phyloP scores from a whole-genome alignment of 2,329 filamentous ascomycete species.

The Colletotrichum caudatum region DNA sequence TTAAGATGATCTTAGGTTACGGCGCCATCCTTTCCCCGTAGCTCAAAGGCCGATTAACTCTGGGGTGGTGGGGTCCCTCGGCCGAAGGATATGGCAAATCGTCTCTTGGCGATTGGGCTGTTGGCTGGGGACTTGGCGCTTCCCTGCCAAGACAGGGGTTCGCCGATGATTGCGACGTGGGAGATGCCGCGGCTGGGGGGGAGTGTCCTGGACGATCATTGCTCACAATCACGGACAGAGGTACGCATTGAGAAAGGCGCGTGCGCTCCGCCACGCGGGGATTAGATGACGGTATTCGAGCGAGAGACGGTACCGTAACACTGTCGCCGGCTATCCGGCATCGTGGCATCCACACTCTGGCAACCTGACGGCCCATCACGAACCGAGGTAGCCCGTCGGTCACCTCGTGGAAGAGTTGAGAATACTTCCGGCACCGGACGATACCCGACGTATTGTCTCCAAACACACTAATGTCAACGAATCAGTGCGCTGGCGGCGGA shows the following conservation, averaged over 20 bases:
- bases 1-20: slow-evolving; percentile 10
- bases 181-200: background rate
- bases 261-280: slow-evolving; percentile 1
- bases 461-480: background rate
- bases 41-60: slow-evolving; percentile 22
- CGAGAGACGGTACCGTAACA: background rate
- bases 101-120: background rate
- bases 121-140: slow-evolving; percentile 15
- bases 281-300: background rate
- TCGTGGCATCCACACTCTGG: slow-evolving; percentile 8
- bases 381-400: no score
- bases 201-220: background rate
- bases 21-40: slow-evolving; percentile 10
- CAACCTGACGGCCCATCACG: background rate
- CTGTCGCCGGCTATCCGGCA: slow-evolving; percentile 15
- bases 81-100: slow-evolving; percentile 12
- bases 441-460: background rate
- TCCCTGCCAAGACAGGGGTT: slow-evolving; percentile 19
- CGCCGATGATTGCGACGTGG: slow-evolving; percentile 6
- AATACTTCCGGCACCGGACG: background rate
- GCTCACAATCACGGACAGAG: slow-evolving; percentile 4
- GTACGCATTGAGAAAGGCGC: slow-evolving; percentile 3
- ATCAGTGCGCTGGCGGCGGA: background rate
- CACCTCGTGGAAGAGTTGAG: background rate
- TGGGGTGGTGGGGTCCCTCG: background rate